phyloP scores from a whole-genome alignment of 164 flowering plant species.

The Stephania cephalantha region DNA sequence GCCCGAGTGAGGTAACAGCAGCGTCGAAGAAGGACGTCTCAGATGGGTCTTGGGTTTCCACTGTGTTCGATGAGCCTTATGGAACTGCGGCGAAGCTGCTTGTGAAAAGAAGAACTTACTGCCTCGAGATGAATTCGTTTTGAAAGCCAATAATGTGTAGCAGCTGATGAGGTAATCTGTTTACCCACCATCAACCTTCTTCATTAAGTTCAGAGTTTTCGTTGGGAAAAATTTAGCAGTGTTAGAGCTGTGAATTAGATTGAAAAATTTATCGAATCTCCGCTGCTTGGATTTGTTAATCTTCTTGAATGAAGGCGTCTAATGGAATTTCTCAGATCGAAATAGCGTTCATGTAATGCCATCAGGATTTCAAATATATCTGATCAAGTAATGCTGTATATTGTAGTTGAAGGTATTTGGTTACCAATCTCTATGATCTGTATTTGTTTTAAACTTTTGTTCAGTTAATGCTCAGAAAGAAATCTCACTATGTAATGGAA shows the following conservation, averaged over 20 bases:
- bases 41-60: slow-evolving; percentile 24
- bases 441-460: background rate
- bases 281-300: background rate
- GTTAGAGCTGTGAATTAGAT: no score
- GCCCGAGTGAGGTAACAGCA: slow-evolving; percentile 65
- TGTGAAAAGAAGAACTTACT: slow-evolving; percentile 29
- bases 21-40: slow-evolving; percentile 48
- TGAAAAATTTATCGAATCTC: no score
- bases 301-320: no score
- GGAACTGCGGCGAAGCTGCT: slow-evolving; percentile 30
- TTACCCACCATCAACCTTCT: background rate
- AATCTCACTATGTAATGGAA: background rate
- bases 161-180: background rate
- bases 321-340: background rate
- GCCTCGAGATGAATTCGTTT: slow-evolving; percentile 14
- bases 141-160: background rate
- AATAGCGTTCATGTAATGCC: background rate
- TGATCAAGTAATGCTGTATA: background rate
- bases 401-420: background rate
- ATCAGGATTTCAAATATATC: background rate
- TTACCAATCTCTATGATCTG: background rate
- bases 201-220: no score
- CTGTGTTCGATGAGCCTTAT: slow-evolving; percentile 28
- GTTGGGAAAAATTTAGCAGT: background rate
- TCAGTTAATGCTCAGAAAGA: background rate